Base-by-base conservation (phyloP, 768 basidiomycete species). In the Lenzites betulinus region DNA sequence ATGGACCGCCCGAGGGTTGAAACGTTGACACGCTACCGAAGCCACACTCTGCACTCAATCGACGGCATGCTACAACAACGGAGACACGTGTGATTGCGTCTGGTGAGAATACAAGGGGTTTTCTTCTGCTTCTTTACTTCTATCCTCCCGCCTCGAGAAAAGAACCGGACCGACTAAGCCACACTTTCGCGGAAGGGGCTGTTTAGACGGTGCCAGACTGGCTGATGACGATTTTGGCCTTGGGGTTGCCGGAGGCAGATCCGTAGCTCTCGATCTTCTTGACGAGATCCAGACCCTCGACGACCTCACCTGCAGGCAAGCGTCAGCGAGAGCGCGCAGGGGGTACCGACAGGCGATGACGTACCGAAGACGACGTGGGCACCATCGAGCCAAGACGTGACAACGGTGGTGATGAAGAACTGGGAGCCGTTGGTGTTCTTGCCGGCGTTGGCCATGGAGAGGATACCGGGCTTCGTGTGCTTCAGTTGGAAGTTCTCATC, bases 361-460 rank as follows among this genome's bases (percentile, higher is more conserved):
- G 47, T 67, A 85, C 93, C 94, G 69, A 96, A 95, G 49, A 95
- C 93, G 74, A 93, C 89, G 74, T 93, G 88, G 58, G 81, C 82
- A 58, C 87, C 88, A 71, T 95, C 90, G 60, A 95, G 84, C 91
- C 90, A 93, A 38, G 78, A 75, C 3, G 90, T 90, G 35, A 77
- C 74, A 57, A 86, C 87, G 41, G 92, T 95, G 64, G 90, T 93
- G 78, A 95, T 86, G 81, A 96, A 95, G 83, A 95, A 95, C 74
- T 93, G 89, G 18, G 90, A 92, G 42, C 92, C 90, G 62, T 91
- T 92, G 50, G 90, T 91, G 76, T 89, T 83, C 8, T 78, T 78
- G 58, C 93, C 93, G 42, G 93, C 91, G 67, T 92, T 97, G 39
- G 95, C 95, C 90, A 92, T 92, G 30, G 88, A 89, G 64, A 93